Percentiles rank a stretch among this genome's conserved stretches.
Conservation (phyloP, 257 asterid species). For the Prunella vulgaris region DNA sequence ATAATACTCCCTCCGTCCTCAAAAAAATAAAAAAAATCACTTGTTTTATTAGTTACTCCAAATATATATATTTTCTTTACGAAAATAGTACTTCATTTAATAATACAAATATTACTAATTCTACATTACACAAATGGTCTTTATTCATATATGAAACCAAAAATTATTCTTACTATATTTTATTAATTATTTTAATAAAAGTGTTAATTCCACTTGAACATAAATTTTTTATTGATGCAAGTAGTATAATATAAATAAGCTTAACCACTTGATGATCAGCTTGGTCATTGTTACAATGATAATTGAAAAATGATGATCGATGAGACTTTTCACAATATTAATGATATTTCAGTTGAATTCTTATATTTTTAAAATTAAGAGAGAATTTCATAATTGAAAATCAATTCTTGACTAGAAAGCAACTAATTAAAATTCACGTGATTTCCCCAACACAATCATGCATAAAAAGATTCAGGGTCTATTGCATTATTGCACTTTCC, state of each 20-base stretch:
- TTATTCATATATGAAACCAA: too few species aligned
- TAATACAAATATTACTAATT: too few species aligned
- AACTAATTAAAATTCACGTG: constrained; percentile 14
- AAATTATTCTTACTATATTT: too few species aligned
- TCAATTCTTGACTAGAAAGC: not conserved
- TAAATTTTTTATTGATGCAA: not conserved
- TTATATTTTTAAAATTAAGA: not conserved
- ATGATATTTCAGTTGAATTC: constrained; percentile 13
- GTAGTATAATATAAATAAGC: too few species aligned
- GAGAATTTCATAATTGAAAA: not conserved
- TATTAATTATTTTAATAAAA: too few species aligned
- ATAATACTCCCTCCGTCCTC: too few species aligned
- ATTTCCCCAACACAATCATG: constrained; percentile 19
- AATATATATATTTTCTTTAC: too few species aligned
- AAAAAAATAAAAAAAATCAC: too few species aligned
- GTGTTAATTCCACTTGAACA: too few species aligned
- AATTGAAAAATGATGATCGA: not conserved
- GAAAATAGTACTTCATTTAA: too few species aligned
- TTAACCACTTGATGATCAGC: not conserved
- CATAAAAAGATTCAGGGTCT: constrained; percentile 16
- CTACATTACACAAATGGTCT: too few species aligned
- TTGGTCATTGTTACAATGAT: not conserved
- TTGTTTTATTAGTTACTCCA: too few species aligned
- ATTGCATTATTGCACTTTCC: constrained; percentile 1
- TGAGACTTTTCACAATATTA: constrained; percentile 2